Percentiles rank a stretch among this genome's conserved stretches.
Evolutionary conservation across 2,329 filamentous ascomycete species (phyloP).

Genomic region (Fusarium continuum): DNA sequence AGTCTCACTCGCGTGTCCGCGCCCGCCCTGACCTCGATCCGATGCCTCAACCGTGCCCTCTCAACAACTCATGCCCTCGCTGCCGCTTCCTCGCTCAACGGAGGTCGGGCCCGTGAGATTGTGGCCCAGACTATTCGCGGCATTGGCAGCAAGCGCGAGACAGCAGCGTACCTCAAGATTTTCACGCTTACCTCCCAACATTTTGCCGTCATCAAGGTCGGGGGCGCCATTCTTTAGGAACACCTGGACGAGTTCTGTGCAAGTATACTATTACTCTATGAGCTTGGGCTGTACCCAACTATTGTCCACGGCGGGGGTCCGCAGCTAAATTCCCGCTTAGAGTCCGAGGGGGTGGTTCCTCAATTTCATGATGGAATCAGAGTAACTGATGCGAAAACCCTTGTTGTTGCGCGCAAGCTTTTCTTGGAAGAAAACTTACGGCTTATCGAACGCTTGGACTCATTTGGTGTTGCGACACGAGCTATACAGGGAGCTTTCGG

Average conservation of each 20-base stretch:
- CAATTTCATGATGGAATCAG: slow-evolving; percentile 97
- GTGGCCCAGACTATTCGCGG: slow-evolving; percentile 77
- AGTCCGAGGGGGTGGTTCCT: slow-evolving; percentile 82
- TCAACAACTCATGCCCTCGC: slow-evolving; percentile 37
- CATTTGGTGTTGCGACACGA: slow-evolving; percentile 86
- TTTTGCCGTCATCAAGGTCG: slow-evolving; percentile 98
- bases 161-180: slow-evolving; percentile 96
- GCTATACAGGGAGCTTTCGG: slow-evolving; percentile 92
- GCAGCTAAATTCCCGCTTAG: no score
- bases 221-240: slow-evolving; percentile 93
- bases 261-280: slow-evolving; percentile 89
- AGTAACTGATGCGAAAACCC: slow-evolving; percentile 93
- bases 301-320: slow-evolving; percentile 96
- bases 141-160: slow-evolving; percentile 94
- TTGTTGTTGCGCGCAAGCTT: slow-evolving; percentile 88
- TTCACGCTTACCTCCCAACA: slow-evolving; percentile 97
- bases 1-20: no score
- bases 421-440: slow-evolving; percentile 88
- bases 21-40: no score
- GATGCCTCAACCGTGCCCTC: slow-evolving; percentile 44
- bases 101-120: slow-evolving; percentile 50
- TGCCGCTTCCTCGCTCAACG: slow-evolving; percentile 33
- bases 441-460: slow-evolving; percentile 87
- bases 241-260: slow-evolving; percentile 91
- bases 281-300: slow-evolving; percentile 93